Conservation (phyloP, 208 protist genomes). For the Wallacemonas collosoma region DNA sequence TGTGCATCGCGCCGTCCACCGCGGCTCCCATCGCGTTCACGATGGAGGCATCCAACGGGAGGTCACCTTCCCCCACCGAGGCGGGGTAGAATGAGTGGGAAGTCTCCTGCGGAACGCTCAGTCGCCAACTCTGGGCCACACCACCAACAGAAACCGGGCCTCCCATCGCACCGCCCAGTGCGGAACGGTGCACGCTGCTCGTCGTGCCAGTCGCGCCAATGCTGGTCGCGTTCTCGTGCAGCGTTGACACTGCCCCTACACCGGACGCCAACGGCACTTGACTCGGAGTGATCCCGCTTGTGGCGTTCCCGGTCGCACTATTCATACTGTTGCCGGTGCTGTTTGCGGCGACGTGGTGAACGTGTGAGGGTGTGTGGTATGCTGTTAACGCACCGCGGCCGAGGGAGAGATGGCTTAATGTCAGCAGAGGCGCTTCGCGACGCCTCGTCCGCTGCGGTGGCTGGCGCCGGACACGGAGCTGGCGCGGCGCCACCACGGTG, state of each 20-base stretch:
- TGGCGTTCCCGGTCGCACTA: background rate
- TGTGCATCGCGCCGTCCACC: background rate
- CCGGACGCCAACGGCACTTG: too few relatives aligned
- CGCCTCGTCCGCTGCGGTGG: constrained; percentile 24
- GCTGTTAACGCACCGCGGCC: constrained; percentile 10
- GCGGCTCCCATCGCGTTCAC: background rate
- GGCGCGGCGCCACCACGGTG: constrained; percentile 15
- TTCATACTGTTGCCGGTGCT: constrained; percentile 12
- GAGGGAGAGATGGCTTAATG: constrained; percentile 20
- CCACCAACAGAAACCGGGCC: too few relatives aligned
- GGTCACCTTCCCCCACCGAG: background rate
- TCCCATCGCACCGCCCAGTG: too few relatives aligned
- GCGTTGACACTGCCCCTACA: too few relatives aligned
- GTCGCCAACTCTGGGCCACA: background rate
- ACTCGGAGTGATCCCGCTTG: too few relatives aligned
- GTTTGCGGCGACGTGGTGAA: background rate
- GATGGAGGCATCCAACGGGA: background rate
- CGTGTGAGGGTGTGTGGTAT: background rate
- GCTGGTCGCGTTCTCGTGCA: too few relatives aligned
- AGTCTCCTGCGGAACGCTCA: constrained; percentile 6
- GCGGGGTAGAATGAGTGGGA: constrained; percentile 10
- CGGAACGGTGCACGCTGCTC: too few relatives aligned
- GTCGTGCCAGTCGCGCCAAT: too few relatives aligned
- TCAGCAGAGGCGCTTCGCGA: background rate
- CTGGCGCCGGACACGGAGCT: background rate